Evolutionary conservation across 2,329 filamentous ascomycete genomes (phyloP).

Genomic region (Beauveria scarabaeidicola): DNA sequence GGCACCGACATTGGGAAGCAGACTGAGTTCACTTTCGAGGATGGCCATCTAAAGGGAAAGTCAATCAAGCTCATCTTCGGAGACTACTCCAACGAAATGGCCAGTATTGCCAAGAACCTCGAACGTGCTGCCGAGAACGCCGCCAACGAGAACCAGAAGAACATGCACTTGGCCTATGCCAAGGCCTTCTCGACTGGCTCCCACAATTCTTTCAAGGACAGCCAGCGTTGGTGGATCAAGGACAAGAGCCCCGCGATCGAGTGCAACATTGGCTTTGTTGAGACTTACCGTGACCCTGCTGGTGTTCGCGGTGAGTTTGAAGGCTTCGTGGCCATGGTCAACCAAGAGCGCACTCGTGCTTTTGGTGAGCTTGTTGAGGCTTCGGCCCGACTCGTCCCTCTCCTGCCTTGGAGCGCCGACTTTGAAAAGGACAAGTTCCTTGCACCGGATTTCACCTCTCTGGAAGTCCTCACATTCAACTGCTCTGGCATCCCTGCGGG

Average conservation of each 20-base stretch:
- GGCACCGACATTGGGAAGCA: conserved; percentile 63
- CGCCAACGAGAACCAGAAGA: conserved; percentile 64
- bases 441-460: conserved; percentile 88
- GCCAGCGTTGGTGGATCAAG: conserved; percentile 72
- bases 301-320: conserved; percentile 80
- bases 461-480: conserved; percentile 79
- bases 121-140: conserved; percentile 60
- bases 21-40: conserved; percentile 49
- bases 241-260: conserved; percentile 76
- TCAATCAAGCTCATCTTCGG: conserved; percentile 65
- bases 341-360: conserved; percentile 79
- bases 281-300: conserved; percentile 76
- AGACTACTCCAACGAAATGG: conserved; percentile 66
- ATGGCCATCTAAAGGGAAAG: conserved; percentile 55
- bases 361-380: conserved; percentile 79
- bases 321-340: conserved; percentile 76
- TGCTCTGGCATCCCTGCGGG: conserved; percentile 59
- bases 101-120: conserved; percentile 56
- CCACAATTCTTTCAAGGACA: conserved; percentile 69
- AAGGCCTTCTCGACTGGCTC: conserved; percentile 69
- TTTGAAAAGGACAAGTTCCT: conserved; percentile 97
- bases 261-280: conserved; percentile 75
- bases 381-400: conserved; percentile 75
- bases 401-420: conserved; percentile 76
- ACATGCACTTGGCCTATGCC: conserved; percentile 66